Evolutionary conservation across 148 eudicot species (phyloP).

Genomic region (Camellia lanceoleosa): DNA sequence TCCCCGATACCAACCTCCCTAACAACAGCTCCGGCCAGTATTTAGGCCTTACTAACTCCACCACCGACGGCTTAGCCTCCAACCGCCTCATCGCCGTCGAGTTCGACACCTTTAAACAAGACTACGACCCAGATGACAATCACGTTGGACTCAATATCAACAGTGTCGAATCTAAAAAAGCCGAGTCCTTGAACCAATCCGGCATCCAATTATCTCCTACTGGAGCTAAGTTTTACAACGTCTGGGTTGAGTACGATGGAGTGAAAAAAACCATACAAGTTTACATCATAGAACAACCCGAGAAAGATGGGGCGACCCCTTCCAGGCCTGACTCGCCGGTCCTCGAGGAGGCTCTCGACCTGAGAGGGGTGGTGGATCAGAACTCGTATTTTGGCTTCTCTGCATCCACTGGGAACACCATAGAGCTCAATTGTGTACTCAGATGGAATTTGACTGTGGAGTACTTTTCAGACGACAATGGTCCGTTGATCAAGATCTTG

Average conservation of each 20-base stretch:
- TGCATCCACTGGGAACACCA: constrained; percentile 54
- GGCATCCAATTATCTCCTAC: constrained; percentile 47
- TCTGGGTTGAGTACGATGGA: constrained; percentile 80
- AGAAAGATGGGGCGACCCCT: constrained; percentile 11
- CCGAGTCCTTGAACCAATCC: constrained; percentile 22
- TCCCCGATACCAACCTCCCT: constrained; percentile 43
- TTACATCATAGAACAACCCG: constrained; percentile 34
- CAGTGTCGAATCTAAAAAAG: constrained; percentile 40
- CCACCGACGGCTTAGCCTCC: constrained; percentile 31
- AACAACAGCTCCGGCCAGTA: constrained; percentile 45
- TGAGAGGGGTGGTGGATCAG: constrained; percentile 37
- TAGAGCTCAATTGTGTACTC: constrained; percentile 65
- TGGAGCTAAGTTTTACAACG: constrained; percentile 40
- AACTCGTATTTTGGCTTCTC: constrained; percentile 80
- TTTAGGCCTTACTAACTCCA: constrained; percentile 61
- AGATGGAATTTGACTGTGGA: constrained; percentile 81
- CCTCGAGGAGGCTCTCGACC: constrained; percentile 36
- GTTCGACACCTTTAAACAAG: constrained; percentile 60
- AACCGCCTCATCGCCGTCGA: constrained; percentile 70
- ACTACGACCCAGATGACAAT: constrained; percentile 65
- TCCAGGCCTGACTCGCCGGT: constrained; percentile 65
- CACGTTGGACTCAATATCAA: constrained; percentile 67
- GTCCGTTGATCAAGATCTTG: neutral
- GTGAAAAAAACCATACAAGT: constrained; percentile 36
- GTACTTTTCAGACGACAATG: constrained; percentile 15